Evolutionary conservation across 371 early-diverging fungal species (phyloP), one percentile per base, ranked within the genome.

Genomic region (Batkoa obscura): DNA sequence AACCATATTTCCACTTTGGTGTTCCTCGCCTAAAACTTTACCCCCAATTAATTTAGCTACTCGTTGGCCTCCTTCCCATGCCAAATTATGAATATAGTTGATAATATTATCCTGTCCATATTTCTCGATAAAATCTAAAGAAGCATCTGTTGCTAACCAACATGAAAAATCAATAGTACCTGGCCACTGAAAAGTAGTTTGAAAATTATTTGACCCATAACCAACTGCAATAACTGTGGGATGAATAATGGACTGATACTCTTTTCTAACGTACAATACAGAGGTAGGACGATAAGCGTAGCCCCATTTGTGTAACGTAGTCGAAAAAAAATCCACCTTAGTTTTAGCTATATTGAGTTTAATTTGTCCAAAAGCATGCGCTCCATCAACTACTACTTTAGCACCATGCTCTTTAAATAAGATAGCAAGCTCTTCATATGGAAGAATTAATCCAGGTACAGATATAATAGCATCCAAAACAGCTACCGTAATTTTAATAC

Each of bases 261-360:
- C 61, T 36, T 66, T 64, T n/a, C 72, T 63, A 6, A 75, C 77
- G 50, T 73, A 81, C 1, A 86, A 64, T 0, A 80, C 58, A 3
- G 81, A 79, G 1, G 68, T 65, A 9, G 81, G 76, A 31, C 82
- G 72, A 17, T 75, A 71, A 39, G 70, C 66, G 58, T 66, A 81
- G 8, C 80, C 60, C 86, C 86, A 86, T 67, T 85, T 83, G 62
- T 86, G 84, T 36, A 71, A 68, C 55, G 80, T 84, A 35, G 79
- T 74, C 10, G 76, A 71, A 47, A 79, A 79, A 62, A 76, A 86
- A 62, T 86, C 86, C 1, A 82, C 69, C 56, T 72, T 66, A 10
- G 69, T 38, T 31, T 58, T 66, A 32, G 64, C 62, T 31, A 86
- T 50, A 57, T 82, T 60, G 17, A 86, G 56, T 3, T 73, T 73